Conservation (phyloP, 129 eudicot genomes). For the Artemisia tridentata region DNA sequence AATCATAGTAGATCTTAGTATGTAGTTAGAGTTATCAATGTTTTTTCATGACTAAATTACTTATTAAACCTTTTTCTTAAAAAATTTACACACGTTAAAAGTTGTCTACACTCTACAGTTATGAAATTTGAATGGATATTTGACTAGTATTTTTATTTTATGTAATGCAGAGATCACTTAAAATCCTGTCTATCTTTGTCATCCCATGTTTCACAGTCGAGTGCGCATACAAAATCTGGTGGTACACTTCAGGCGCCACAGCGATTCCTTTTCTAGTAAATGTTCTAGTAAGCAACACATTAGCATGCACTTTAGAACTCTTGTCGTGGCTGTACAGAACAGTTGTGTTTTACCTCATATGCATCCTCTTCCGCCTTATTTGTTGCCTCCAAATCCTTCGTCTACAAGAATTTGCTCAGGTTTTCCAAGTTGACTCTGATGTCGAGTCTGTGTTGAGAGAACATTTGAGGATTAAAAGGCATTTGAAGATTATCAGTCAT, state of each 20-base stretch:
- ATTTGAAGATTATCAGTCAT: slow-evolving; percentile 74
- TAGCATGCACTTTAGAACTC: slow-evolving; percentile 73
- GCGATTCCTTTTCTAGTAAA: slow-evolving; percentile 79
- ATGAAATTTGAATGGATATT: background rate
- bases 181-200: slow-evolving; percentile 60
- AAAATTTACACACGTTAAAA: too few species aligned
- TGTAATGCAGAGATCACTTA: slow-evolving; percentile 70
- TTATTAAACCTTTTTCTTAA: too few species aligned
- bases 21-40: too few species aligned
- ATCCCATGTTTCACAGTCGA: slow-evolving; percentile 81
- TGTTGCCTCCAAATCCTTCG: slow-evolving; percentile 93
- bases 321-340: slow-evolving; percentile 87
- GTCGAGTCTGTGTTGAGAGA: slow-evolving; percentile 68
- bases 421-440: slow-evolving; percentile 64
- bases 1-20: too few species aligned
- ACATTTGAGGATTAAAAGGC: slow-evolving; percentile 82
- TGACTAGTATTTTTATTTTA: background rate
- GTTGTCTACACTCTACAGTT: too few species aligned
- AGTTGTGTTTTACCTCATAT: slow-evolving; percentile 73
- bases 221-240: slow-evolving; percentile 84
- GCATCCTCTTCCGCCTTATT: slow-evolving; percentile 80
- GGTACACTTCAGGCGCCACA: slow-evolving; percentile 86
- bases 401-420: slow-evolving; percentile 68
- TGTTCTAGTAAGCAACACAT: slow-evolving; percentile 57
- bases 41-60: too few species aligned